Evolutionary conservation across 1,284 basidiomycete species (phyloP).

Genomic region (Cerioporus squamosus): DNA sequence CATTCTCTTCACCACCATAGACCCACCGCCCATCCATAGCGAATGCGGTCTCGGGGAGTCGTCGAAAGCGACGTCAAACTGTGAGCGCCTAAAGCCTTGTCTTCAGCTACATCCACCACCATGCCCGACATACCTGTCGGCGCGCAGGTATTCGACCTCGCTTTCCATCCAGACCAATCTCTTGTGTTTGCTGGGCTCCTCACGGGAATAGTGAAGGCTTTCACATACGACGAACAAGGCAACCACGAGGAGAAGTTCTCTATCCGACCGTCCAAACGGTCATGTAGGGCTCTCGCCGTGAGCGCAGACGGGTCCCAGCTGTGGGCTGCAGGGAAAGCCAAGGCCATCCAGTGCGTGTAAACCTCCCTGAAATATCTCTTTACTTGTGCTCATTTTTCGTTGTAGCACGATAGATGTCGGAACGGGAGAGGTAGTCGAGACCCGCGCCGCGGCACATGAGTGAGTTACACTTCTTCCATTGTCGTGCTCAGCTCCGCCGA

Average conservation of each 20-base stretch:
- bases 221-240: constrained; percentile 74
- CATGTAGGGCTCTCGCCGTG: constrained; percentile 74
- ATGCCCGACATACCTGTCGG: constrained; percentile 79
- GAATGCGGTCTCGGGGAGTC: too few species aligned
- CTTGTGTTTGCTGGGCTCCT: constrained; percentile 82
- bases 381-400: not conserved
- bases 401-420: constrained; percentile 69
- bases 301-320: constrained; percentile 68
- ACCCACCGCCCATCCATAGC: too few species aligned
- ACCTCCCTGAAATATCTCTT: not conserved
- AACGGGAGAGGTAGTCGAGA: constrained; percentile 68
- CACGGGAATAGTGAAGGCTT: constrained; percentile 83
- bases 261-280: constrained; percentile 70
- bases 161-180: constrained; percentile 77
- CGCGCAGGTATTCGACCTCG: constrained; percentile 87
- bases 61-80: too few species aligned
- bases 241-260: constrained; percentile 56
- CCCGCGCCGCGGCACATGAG: constrained; percentile 77
- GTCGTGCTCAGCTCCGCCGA: constrained; percentile 33
- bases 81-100: too few species aligned
- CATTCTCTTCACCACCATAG: too few species aligned
- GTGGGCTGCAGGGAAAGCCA: constrained; percentile 87
- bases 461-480: constrained; percentile 50
- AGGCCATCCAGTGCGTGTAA: constrained; percentile 72
- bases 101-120: not conserved